phyloP scores from a whole-genome alignment of 371 early-diverging fungal genomes.

The Apophysomyces sp. region DNA sequence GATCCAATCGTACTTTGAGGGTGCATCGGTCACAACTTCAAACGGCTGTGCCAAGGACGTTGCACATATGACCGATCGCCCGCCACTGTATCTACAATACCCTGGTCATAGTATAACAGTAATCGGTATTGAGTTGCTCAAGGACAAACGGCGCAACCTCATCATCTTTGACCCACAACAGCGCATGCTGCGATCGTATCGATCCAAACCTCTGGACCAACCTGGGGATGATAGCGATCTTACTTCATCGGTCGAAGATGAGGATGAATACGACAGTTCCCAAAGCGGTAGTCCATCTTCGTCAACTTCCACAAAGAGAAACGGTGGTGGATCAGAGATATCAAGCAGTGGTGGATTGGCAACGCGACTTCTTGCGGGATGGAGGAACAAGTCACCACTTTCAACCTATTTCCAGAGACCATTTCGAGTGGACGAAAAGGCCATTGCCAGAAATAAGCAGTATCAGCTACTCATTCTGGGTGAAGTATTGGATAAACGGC shows the following conservation, averaged over 20 bases:
- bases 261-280: conserved; percentile 10
- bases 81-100: conserved; percentile 77
- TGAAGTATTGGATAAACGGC: conserved; percentile 25
- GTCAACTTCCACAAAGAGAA: background rate
- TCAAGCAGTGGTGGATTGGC: conserved; percentile 6
- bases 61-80: conserved; percentile 50
- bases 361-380: conserved; percentile 9
- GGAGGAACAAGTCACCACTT: conserved; percentile 8
- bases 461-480: conserved; percentile 45
- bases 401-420: conserved; percentile 32
- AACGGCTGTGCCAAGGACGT: background rate
- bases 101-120: conserved; percentile 75
- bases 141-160: conserved; percentile 47
- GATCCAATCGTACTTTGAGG: conserved; percentile 54
- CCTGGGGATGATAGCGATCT: background rate
- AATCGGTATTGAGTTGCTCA: conserved; percentile 63
- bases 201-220: background rate
- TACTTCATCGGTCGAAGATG: conserved; percentile 11
- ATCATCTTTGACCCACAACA: conserved; percentile 71
- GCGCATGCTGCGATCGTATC: conserved; percentile 39
- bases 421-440: conserved; percentile 41
- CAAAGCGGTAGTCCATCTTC: background rate
- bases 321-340: background rate
- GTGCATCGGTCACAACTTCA: background rate
- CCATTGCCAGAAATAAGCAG: conserved; percentile 42